phyloP scores from a whole-genome alignment of 208 protist species.

The Leishmania aethiopica region DNA sequence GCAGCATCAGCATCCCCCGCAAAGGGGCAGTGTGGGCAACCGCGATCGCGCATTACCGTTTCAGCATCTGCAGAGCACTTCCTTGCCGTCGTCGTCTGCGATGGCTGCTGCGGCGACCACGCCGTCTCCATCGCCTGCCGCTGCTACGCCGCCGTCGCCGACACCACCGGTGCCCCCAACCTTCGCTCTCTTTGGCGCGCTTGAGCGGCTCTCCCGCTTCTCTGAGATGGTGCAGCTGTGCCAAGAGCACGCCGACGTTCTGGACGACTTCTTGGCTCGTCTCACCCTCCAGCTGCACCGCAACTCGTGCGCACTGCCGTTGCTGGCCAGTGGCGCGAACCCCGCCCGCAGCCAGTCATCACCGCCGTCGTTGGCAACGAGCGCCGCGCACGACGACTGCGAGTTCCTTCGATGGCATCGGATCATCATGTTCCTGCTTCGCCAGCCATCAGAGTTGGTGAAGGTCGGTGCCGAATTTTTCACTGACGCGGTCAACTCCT shows the following conservation, averaged over 20 bases:
- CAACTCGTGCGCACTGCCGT: slow-evolving; percentile 2
- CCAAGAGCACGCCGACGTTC: slow-evolving; percentile 30
- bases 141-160: background rate
- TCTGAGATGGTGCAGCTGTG: slow-evolving; percentile 53
- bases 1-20: background rate
- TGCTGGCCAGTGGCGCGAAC: background rate
- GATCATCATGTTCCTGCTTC: slow-evolving; percentile 39
- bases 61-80: background rate
- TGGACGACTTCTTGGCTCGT: slow-evolving; percentile 42
- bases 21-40: background rate
- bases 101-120: background rate
- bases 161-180: slow-evolving; percentile 17
- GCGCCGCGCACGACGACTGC: slow-evolving; percentile 12
- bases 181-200: slow-evolving; percentile 75
- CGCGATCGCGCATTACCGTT: background rate
- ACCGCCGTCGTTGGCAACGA: background rate
- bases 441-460: slow-evolving; percentile 23
- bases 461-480: slow-evolving; percentile 63
- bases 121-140: background rate
- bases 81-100: background rate
- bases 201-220: slow-evolving; percentile 59
- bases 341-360: background rate
- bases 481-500: slow-evolving; percentile 60
- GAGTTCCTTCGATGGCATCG: slow-evolving; percentile 36
- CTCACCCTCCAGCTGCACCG: slow-evolving; percentile 33